phyloP scores from a whole-genome alignment of 108 stramenopile genomes.

The Seminavis robusta region DNA sequence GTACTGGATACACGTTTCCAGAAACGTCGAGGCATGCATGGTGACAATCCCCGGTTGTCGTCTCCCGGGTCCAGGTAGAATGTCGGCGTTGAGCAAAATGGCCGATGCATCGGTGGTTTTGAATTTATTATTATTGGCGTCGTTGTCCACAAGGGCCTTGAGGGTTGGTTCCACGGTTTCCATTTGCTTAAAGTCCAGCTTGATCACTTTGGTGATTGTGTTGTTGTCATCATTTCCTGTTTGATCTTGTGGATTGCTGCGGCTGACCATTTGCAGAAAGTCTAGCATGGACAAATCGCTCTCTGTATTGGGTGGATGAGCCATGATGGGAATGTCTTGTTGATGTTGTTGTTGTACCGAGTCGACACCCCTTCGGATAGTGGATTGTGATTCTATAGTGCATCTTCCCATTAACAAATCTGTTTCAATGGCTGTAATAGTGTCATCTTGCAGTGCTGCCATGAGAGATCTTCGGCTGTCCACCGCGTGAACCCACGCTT shows the following conservation, averaged over 20 bases:
- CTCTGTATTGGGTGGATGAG: constrained; percentile 33
- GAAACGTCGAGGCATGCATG: constrained; percentile 26
- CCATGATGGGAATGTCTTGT: constrained; percentile 13
- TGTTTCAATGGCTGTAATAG: constrained; percentile 44
- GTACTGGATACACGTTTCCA: constrained; percentile 21
- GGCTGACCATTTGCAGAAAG: constrained; percentile 13
- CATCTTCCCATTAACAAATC: constrained; percentile 31
- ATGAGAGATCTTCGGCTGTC: too few species aligned
- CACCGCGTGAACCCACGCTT: too few species aligned
- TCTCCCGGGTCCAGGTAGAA: constrained; percentile 38
- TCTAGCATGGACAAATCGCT: constrained; percentile 28
- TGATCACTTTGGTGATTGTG: too few species aligned
- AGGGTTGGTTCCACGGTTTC: constrained; percentile 33
- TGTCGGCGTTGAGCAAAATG: constrained; percentile 51
- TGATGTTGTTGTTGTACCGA: background rate
- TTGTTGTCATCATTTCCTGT: constrained; percentile 8
- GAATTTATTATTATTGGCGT: too few species aligned
- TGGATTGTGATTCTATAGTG: background rate
- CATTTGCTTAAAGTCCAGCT: constrained; percentile 57
- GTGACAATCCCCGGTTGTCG: background rate
- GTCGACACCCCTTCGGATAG: background rate
- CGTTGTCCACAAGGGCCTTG: background rate
- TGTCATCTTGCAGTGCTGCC: constrained; percentile 26
- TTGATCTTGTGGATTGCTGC: background rate
- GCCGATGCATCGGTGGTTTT: constrained; percentile 1